Percentiles rank a stretch among this genome's conserved stretches.
Conservation (phyloP, 306 rosid species). For the Cercis canadensis region DNA sequence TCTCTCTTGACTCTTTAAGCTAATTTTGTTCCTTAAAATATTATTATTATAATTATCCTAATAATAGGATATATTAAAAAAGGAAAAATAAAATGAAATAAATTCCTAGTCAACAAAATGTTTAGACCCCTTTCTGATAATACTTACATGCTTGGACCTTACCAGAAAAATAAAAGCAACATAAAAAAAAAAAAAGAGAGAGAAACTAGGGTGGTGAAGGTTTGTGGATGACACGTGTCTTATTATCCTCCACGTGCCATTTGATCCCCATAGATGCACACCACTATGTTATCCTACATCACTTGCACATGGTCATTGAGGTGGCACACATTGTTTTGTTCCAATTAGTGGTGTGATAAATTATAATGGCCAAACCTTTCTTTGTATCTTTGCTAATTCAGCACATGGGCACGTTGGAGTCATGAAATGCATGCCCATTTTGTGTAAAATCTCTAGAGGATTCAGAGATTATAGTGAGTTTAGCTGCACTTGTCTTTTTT, state of each 20-base stretch:
- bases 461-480: no score
- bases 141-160: background rate
- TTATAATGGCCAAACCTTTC: no score
- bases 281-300: no score
- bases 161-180: background rate
- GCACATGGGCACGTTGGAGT: no score
- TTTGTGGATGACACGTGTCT: conserved; percentile 39
- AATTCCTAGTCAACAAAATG: background rate
- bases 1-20: conserved; percentile 21
- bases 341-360: no score
- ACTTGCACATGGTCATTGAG: no score
- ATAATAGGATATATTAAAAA: background rate
- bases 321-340: no score
- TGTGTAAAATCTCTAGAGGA: no score
- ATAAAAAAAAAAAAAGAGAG: background rate
- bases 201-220: background rate
- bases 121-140: background rate
- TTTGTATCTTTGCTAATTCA: no score
- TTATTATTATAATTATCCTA: background rate
- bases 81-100: background rate
- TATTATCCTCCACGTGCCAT: conserved; percentile 30
- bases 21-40: conserved; percentile 3
- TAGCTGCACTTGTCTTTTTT: no score
- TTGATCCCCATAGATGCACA: conserved; percentile 10
- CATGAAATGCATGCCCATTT: no score